Conservation (phyloP, 805 yeast genomes). For the Zygosaccharomyces pseudorouxii region DNA sequence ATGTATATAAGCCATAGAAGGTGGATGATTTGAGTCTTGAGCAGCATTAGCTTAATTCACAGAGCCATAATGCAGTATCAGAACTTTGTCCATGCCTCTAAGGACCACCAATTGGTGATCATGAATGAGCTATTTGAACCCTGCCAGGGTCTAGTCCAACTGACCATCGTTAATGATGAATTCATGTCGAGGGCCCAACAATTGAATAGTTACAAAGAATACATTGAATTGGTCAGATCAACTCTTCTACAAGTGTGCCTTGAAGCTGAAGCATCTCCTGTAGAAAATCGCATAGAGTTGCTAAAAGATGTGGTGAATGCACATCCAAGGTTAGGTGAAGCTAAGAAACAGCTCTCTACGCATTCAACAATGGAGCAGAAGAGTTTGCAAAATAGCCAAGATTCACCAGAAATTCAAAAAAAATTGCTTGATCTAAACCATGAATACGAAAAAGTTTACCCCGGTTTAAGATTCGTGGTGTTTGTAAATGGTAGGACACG, state of each 20-base stretch:
- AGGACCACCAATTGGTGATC: slow-evolving; percentile 11
- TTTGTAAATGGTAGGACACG: slow-evolving; percentile 83
- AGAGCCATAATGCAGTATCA: not conserved
- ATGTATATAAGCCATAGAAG: not conserved
- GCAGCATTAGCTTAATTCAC: not conserved
- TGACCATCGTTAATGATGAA: slow-evolving; percentile 13
- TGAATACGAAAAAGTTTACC: slow-evolving; percentile 57
- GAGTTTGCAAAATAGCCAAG: slow-evolving; percentile 48
- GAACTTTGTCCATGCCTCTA: slow-evolving; percentile 4
- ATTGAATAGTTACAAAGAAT: slow-evolving; percentile 32
- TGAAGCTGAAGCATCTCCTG: slow-evolving; percentile 22
- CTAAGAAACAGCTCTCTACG: slow-evolving; percentile 47
- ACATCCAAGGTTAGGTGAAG: slow-evolving; percentile 83
- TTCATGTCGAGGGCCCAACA: slow-evolving; percentile 10
- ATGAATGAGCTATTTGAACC: slow-evolving; percentile 23
- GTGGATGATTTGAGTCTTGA: too few relatives aligned
- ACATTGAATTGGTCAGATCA: slow-evolving; percentile 45
- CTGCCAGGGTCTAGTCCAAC: slow-evolving; percentile 17
- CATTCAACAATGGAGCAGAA: slow-evolving; percentile 73
- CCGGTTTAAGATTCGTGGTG: slow-evolving; percentile 77
- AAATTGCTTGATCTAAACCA: slow-evolving; percentile 52
- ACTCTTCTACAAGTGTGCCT: slow-evolving; percentile 36
- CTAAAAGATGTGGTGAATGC: slow-evolving; percentile 69
- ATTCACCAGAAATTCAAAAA: slow-evolving; percentile 39
- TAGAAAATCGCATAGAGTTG: slow-evolving; percentile 10